Evolutionary conservation across 345 rosid genomes (phyloP).

Genomic region (Kernera saxatilis): DNA sequence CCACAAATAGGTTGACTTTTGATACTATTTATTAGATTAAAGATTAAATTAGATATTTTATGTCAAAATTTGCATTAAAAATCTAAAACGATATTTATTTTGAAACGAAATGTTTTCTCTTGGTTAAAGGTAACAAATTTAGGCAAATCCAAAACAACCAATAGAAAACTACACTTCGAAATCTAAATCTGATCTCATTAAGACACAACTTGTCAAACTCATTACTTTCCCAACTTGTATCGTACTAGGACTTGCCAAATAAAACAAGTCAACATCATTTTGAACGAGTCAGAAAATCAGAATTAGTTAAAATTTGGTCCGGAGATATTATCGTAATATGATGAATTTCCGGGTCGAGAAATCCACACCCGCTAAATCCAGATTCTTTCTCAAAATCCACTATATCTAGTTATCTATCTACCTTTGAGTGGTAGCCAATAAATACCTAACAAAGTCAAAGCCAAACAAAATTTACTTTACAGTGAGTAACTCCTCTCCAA

Average conservation of each 20-base stretch:
- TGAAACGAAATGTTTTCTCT: no score
- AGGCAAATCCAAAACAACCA: background rate
- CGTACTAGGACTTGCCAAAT: constrained; percentile 12
- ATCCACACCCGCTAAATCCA: constrained; percentile 1
- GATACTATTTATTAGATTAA: no score
- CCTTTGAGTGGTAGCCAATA: constrained; percentile 5
- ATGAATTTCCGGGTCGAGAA: no score
- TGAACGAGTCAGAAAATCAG: constrained; percentile 4
- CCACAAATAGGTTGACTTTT: no score
- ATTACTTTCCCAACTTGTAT: constrained; percentile 30
- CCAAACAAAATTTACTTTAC: no score
- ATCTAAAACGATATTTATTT: no score
- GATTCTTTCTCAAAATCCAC: no score
- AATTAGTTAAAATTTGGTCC: background rate
- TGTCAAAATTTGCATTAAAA: no score
- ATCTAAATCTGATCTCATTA: constrained; percentile 11
- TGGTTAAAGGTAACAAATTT: background rate
- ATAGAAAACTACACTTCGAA: constrained; percentile 12
- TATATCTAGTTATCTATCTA: no score
- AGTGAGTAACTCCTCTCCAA: no score
- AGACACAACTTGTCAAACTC: constrained; percentile 29
- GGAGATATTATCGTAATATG: background rate
- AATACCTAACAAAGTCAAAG: constrained; percentile 2
- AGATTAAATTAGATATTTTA: no score
- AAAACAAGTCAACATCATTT: constrained; percentile 19